phyloP scores from a whole-genome alignment of 139 green algal genomes.

The Tetradesmus obliquus region DNA sequence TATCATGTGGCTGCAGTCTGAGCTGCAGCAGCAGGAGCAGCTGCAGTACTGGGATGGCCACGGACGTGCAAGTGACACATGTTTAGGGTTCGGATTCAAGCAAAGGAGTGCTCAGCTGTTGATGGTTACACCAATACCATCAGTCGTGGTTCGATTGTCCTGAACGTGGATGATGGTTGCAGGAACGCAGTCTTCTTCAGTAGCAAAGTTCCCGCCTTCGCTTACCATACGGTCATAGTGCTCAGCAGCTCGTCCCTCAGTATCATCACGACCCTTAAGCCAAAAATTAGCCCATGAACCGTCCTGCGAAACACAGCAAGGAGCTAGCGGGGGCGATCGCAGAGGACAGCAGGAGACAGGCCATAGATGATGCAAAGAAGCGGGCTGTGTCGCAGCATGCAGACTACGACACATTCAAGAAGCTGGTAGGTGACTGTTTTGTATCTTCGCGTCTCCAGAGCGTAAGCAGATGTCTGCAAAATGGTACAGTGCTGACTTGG shows the following conservation, averaged over 20 bases:
- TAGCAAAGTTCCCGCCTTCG: neutral
- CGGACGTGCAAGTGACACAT: neutral
- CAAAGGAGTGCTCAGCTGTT: no score
- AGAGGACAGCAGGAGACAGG: slow-evolving; percentile 17
- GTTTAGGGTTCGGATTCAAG: no score
- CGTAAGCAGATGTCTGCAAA: neutral
- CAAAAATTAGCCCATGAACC: neutral
- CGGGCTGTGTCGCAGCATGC: slow-evolving; percentile 25
- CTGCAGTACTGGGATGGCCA: neutral
- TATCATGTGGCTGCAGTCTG: neutral
- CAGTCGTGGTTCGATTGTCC: no score
- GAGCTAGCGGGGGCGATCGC: slow-evolving; percentile 32
- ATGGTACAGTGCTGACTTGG: neutral
- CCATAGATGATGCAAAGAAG: slow-evolving; percentile 43
- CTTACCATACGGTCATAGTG: no score
- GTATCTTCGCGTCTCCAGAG: neutral
- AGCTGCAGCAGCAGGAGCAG: slow-evolving; percentile 3
- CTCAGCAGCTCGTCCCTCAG: neutral
- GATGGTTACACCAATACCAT: no score
- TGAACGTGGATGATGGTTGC: neutral
- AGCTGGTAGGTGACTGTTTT: slow-evolving; percentile 5
- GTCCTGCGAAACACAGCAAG: slow-evolving; percentile 19
- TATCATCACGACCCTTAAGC: neutral
- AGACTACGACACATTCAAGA: slow-evolving; percentile 48
- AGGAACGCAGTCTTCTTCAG: neutral